A percentile compares a stretch with the other conserved stretches of the same genome.
phyloP scores from a whole-genome alignment of 164 flowering plant species.

The Warburgia ugandensis region DNA sequence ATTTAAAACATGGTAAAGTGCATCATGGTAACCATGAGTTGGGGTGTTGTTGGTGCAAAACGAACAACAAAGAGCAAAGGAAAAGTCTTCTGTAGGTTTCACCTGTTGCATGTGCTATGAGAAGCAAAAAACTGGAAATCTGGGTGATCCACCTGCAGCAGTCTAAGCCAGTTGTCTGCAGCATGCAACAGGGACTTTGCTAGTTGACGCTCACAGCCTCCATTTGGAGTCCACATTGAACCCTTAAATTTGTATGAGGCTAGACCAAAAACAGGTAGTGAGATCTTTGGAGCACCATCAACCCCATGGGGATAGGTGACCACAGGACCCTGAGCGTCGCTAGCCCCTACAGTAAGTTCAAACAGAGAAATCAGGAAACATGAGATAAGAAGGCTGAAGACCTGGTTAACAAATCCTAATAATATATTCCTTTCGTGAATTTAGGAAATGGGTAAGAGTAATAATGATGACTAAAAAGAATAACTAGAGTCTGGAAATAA shows the following conservation, averaged over 20 bases:
- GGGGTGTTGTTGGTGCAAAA: neutral
- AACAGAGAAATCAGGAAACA: neutral
- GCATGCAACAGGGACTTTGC: conserved; percentile 46
- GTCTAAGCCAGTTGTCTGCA: conserved; percentile 62
- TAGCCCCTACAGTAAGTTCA: conserved; percentile 39
- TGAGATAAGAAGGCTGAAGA: too few species aligned
- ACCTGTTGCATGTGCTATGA: conserved; percentile 29
- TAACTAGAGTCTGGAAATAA: too few species aligned
- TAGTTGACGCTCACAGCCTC: conserved; percentile 40
- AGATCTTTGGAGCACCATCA: conserved; percentile 42
- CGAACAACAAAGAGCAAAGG: neutral
- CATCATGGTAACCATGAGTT: too few species aligned
- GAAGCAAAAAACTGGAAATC: conserved; percentile 56
- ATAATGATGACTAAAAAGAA: too few species aligned
- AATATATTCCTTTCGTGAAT: too few species aligned
- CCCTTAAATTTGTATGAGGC: conserved; percentile 78
- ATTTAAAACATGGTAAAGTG: too few species aligned
- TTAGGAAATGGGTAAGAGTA: too few species aligned
- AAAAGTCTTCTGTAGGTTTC: conserved; percentile 12
- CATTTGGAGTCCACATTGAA: conserved; percentile 60
- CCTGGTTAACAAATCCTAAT: too few species aligned
- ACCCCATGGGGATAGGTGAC: conserved; percentile 35
- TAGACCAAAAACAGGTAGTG: conserved; percentile 60
- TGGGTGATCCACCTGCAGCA: conserved; percentile 59
- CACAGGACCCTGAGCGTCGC: conserved; percentile 26